Base-by-base conservation (phyloP, 805 yeast species). In the Metschnikowia similis region DNA sequence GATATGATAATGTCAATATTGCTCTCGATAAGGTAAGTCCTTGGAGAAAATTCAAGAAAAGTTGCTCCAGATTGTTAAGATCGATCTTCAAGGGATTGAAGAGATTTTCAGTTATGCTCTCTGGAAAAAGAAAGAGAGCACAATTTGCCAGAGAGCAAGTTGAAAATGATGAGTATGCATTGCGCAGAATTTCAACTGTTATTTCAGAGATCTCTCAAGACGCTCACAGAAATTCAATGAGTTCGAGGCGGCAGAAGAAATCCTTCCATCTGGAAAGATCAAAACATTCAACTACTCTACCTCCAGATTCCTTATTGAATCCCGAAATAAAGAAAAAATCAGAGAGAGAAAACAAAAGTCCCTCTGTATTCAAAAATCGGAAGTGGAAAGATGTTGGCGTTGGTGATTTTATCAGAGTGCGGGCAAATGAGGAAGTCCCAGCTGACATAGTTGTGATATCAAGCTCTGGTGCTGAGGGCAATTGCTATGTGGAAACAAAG, bases 351-450 rank as follows among this genome's bases (percentile, higher is more conserved):
- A 36, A 48, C 11, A 48, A 47, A 41, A 14, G 26, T n/a, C 49
- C 38, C 5, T 41, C 48, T 8, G 49, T 47, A 35, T 53, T 59
- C 63, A 48, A 64, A 53, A 54, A 62, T 47, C 41, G 61, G 17
- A 51, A 51, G 35, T 57, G 61, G 61, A 57, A 57, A 48, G 60
- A 57, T 45, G 45, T 57, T 29, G 62, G 45, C 60, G 67, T 55
- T 27, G 95, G 95, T 43, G 92, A 87, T 63, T 69, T 85, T 48
- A 71, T 87, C 35, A 74, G 88, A 54, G 75, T 87, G 17, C 75
- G 81, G 52, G 82, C 82, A 55, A 84, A 87, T 64, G 89, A 85
- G 54, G 87, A 84, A 60, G 77, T 87, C 14, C 95, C 95, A 1
- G 92, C 90, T 34, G 95, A 87, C 66, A 67, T 57, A 8, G 55